Percentiles rank a stretch among this genome's conserved stretches.
These are phyloP conservation scores for Heliocybe sulcata DNA, from an alignment of 1,284 basidiomycete species.

Conservation along the genomic window DNA sequence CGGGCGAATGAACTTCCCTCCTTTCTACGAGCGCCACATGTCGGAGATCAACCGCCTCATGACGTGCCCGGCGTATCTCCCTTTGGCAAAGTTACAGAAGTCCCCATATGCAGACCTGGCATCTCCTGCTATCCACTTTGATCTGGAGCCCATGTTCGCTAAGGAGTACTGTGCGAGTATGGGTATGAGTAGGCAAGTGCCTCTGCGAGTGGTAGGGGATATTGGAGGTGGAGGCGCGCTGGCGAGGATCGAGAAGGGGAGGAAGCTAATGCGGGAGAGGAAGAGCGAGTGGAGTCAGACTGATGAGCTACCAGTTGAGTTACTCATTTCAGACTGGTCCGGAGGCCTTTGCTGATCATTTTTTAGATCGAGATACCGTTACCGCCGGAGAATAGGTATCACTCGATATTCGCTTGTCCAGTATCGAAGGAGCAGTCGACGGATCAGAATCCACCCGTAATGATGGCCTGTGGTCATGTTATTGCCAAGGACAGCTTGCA, in stretches of 20 bases:
- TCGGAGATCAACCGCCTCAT: constrained; percentile 74
- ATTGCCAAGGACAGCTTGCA: constrained; percentile 84
- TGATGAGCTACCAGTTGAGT: constrained; percentile 80
- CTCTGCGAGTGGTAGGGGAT: constrained; percentile 81
- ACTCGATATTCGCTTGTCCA: constrained; percentile 96
- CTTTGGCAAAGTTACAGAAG: constrained; percentile 47
- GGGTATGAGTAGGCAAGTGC: constrained; percentile 84
- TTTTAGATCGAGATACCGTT: constrained; percentile 89
- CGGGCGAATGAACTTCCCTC: constrained; percentile 58
- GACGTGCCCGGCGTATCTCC: constrained; percentile 68
- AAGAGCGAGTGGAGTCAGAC: constrained; percentile 89
- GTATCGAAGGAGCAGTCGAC: constrained; percentile 97
- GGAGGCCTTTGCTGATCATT: background rate
- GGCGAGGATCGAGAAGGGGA: constrained; percentile 86
- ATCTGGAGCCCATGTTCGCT: constrained; percentile 77
- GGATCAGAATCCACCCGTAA: constrained; percentile 93
- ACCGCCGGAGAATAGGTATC: constrained; percentile 81
- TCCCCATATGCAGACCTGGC: constrained; percentile 76
- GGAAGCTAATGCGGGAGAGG: constrained; percentile 86
- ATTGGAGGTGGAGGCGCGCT: constrained; percentile 88
- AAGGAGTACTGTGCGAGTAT: constrained; percentile 86
- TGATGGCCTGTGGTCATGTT: constrained; percentile 94
- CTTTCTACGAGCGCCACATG: constrained; percentile 60
- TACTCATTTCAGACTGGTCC: background rate
- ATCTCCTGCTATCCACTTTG: constrained; percentile 60